Conservation (phyloP, 108 stramenopile genomes). For the Poteriospumella lacustris region DNA sequence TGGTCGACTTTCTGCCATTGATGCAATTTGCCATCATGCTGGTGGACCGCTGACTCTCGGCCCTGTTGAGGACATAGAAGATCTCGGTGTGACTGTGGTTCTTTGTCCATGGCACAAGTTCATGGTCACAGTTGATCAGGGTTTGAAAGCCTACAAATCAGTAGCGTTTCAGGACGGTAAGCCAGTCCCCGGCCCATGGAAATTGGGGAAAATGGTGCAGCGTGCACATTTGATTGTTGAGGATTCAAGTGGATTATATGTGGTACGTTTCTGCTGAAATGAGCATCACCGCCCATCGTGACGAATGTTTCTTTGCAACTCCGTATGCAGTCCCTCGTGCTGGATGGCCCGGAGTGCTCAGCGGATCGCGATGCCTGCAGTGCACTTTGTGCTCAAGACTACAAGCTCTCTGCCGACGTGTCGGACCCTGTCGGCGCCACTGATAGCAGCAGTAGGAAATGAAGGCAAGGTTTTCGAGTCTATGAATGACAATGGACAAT, state of each 20-base stretch:
- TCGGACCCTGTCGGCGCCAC: neutral
- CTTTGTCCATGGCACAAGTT: constrained; percentile 32
- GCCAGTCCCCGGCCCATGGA: constrained; percentile 3
- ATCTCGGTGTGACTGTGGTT: constrained; percentile 20
- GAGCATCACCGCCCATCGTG: neutral
- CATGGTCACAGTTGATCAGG: constrained; percentile 12
- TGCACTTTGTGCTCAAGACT: constrained; percentile 14
- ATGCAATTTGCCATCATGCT: constrained; percentile 23
- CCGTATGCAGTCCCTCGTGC: neutral
- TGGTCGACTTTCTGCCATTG: neutral
- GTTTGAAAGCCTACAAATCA: constrained; percentile 5
- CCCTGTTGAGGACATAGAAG: constrained; percentile 5
- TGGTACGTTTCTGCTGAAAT: neutral
- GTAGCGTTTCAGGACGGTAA: neutral
- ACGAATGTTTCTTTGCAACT: neutral
- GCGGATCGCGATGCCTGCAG: constrained; percentile 20
- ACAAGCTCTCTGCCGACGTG: neutral
- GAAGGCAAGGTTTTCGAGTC: too few species aligned
- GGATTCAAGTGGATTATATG: neutral
- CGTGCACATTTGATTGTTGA: constrained; percentile 11
- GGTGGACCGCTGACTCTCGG: constrained; percentile 17
- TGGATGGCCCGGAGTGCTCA: neutral
- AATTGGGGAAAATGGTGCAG: constrained; percentile 23
- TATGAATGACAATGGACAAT: too few species aligned
- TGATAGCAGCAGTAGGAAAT: too few species aligned